phyloP scores from a whole-genome alignment of 2,329 filamentous ascomycete genomes.

The Immersiporthe knoxdaviesiana region DNA sequence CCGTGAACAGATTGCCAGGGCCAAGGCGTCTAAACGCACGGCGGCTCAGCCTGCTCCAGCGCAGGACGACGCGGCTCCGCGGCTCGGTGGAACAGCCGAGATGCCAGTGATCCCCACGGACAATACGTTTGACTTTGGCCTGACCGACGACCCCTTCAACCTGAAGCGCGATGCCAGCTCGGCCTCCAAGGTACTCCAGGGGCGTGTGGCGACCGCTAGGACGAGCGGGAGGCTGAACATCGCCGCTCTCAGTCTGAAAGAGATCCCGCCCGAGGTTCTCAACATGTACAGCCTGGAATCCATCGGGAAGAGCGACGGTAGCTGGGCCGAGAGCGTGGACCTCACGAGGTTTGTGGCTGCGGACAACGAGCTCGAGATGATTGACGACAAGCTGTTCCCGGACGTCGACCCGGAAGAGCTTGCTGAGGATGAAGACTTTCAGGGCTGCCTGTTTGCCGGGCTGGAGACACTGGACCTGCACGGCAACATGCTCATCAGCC shows the following conservation, averaged over 20 bases:
- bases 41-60: slow-evolving; percentile 31
- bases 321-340: slow-evolving; percentile 93
- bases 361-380: slow-evolving; percentile 80
- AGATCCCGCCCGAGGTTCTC: slow-evolving; percentile 81
- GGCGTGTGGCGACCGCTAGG: slow-evolving; percentile 73
- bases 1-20: slow-evolving; percentile 89
- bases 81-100: slow-evolving; percentile 31
- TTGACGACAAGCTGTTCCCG: slow-evolving; percentile 79
- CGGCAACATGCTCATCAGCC: slow-evolving; percentile 72
- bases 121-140: slow-evolving; percentile 60
- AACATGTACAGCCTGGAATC: slow-evolving; percentile 86
- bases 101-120: slow-evolving; percentile 52
- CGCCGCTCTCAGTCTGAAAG: slow-evolving; percentile 76
- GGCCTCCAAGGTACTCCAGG: slow-evolving; percentile 69
- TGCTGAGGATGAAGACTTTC: slow-evolving; percentile 66
- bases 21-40: slow-evolving; percentile 77
- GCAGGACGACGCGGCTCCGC: slow-evolving; percentile 30
- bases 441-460: slow-evolving; percentile 78
- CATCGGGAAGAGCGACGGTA: slow-evolving; percentile 63
- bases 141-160: slow-evolving; percentile 71
- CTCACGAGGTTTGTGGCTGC: slow-evolving; percentile 82
- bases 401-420: slow-evolving; percentile 63
- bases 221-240: slow-evolving; percentile 85
- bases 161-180: slow-evolving; percentile 60
- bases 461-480: slow-evolving; percentile 84